Base-by-base conservation (phyloP, 768 basidiomycete species). In the Psilocybe tampanensis region DNA sequence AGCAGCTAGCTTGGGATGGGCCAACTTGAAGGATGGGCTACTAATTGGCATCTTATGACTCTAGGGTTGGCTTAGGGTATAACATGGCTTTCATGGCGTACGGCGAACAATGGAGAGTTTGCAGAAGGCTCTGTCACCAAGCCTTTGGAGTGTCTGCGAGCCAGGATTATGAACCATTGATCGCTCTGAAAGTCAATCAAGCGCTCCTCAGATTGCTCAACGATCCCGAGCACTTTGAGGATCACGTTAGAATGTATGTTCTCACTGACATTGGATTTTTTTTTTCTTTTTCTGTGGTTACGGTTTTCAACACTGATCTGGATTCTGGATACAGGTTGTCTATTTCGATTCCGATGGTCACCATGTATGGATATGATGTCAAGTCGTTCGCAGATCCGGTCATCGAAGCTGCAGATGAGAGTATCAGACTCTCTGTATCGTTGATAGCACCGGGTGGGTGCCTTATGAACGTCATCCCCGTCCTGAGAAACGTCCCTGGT, bases 61-160 rank as follows among this genome's bases (percentile, higher is more conserved):
- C 45, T 48, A 70, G 71, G 33, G 60, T 62, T 42, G 70, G 68
- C 18, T 69, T 64, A 61, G 64, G 56, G 26, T 66, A 60, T 39
- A 63, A 62, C 23, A 47, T 67, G 43, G 64, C 60, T 1, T 58
- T 68, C 19, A 59, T 68, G 56, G 59, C 32, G 1, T 71, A 73
- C 47, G 66, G 66, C 5, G 54, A 60, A 3, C 44, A 41, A 24
- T 74, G 66, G 69, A 54, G 61, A 19, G 47, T 58, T 2, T 60
- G 64, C 15, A 64, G 72, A 34, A 63, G 61, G 29, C 23, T 69
- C 18, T 66, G 64, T 34, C 64, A 66, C 23, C 64, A 68, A 54
- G 56, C 61, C 43, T 68, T 72, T 53, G 61, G 64, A 33, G 29
- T 62, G 2, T 39, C 57, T 21, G 47, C 60, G 8, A 51, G 53